Evolutionary conservation across 78 protist genomes (phyloP).

Genomic region (Dictyostelium brefeldianum): DNA sequence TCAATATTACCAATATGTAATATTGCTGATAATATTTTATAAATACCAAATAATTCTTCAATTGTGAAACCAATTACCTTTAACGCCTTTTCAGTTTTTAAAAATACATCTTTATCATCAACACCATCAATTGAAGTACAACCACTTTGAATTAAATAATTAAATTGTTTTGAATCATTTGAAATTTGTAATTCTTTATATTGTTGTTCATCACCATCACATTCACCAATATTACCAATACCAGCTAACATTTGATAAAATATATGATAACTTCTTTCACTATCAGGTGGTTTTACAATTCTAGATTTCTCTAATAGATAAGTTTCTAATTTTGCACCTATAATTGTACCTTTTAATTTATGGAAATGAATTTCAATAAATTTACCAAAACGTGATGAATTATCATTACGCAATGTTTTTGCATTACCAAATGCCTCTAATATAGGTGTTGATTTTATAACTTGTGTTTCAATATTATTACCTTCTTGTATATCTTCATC

Average conservation of each 20-base stretch:
- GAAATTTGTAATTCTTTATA: not conserved
- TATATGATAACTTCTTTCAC: conserved; percentile 92
- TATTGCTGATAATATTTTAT: conserved; percentile 76
- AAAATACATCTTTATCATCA: conserved; percentile 53
- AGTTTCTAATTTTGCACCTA: conserved; percentile 85
- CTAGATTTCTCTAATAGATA: conserved; percentile 92
- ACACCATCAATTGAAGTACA: conserved; percentile 51
- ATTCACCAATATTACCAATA: not conserved
- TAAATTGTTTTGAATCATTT: not conserved
- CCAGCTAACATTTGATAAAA: conserved; percentile 81
- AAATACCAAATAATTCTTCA: conserved; percentile 59
- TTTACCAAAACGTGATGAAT: conserved; percentile 84
- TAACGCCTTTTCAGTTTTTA: conserved; percentile 64
- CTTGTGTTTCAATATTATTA: conserved; percentile 60
- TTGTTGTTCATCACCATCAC: not conserved
- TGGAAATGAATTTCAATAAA: conserved; percentile 87
- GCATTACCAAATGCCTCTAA: conserved; percentile 98
- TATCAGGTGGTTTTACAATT: conserved; percentile 84
- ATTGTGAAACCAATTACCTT: conserved; percentile 70
- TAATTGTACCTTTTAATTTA: conserved; percentile 63
- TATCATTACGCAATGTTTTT: conserved; percentile 95
- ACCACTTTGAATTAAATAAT: conserved; percentile 29
- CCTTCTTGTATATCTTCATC: conserved; percentile 8
- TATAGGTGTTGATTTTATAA: conserved; percentile 90
- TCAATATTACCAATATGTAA: conserved; percentile 88